phyloP scores from a whole-genome alignment of 495 filamentous ascomycete genomes.

The Astrocystis sublimbata region DNA sequence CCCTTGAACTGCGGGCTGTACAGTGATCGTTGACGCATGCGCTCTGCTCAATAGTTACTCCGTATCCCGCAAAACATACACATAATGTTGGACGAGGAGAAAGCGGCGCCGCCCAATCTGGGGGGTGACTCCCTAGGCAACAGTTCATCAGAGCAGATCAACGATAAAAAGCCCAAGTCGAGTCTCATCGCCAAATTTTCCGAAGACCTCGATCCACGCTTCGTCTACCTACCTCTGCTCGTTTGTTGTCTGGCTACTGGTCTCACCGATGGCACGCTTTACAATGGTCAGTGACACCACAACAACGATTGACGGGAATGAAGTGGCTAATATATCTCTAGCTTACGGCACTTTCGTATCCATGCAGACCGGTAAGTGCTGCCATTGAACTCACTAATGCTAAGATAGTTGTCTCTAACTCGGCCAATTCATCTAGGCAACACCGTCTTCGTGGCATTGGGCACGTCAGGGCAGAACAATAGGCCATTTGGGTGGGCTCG shows the following conservation, averaged over 20 bases:
- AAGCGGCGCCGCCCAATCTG: conserved; percentile 14
- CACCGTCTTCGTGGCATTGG: conserved; percentile 32
- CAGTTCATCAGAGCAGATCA: conserved; percentile 10
- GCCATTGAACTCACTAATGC: not conserved
- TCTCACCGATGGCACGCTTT: conserved; percentile 54
- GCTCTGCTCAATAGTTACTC: not conserved
- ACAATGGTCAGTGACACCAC: conserved; percentile 38
- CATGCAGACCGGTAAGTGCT: conserved; percentile 54
- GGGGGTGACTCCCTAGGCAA: not conserved
- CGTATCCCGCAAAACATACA: not conserved
- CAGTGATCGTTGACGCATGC: not conserved
- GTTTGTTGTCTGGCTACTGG: conserved; percentile 53
- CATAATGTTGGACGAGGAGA: conserved; percentile 29
- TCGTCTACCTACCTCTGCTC: conserved; percentile 47
- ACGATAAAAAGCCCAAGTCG: conserved; percentile 10
- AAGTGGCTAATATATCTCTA: conserved; percentile 27
- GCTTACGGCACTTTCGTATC: conserved; percentile 57
- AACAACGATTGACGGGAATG: not conserved
- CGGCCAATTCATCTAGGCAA: conserved; percentile 19
- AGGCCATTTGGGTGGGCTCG: conserved; percentile 31
- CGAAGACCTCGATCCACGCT: conserved; percentile 36
- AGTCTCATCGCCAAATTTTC: conserved; percentile 35
- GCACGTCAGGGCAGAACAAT: conserved; percentile 30
- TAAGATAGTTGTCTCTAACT: conserved; percentile 4
- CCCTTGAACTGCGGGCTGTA: not conserved